These are phyloP conservation scores for Ceriops zippeliana DNA, from an alignment of 345 rosid genomes.

Conservation along the genomic window DNA sequence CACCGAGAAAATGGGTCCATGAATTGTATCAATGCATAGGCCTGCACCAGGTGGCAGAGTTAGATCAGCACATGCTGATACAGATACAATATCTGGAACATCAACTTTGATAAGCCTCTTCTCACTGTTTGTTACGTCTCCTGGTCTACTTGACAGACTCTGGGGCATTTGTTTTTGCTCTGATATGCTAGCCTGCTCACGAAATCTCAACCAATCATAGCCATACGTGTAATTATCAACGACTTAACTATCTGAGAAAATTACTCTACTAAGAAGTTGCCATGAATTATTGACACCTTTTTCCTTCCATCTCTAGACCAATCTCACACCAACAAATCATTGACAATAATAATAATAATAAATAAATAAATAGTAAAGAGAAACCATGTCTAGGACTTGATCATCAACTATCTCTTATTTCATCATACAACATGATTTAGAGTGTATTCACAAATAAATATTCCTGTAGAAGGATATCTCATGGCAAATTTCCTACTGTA, in stretches of 20 bases:
- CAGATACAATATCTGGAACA: constrained; percentile 75
- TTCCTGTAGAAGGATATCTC: too few species aligned
- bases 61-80: constrained; percentile 83
- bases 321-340: too few species aligned
- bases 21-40: constrained; percentile 78
- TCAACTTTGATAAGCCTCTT: constrained; percentile 59
- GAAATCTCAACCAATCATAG: not conserved
- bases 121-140: constrained; percentile 39
- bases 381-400: too few species aligned
- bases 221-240: not conserved
- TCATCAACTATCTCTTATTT: too few species aligned
- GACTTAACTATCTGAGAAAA: not conserved
- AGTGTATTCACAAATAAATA: too few species aligned
- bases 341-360: too few species aligned
- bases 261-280: not conserved
- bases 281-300: not conserved
- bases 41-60: constrained; percentile 98
- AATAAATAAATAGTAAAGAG: too few species aligned
- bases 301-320: not conserved
- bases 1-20: constrained; percentile 81
- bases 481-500: too few species aligned
- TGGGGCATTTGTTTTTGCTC: constrained; percentile 55
- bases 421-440: too few species aligned
- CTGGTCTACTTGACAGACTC: constrained; percentile 58
- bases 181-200: constrained; percentile 43